Evolutionary conservation across 2,329 filamentous ascomycete species (phyloP).

Genomic region (Xylariaceae sp.): DNA sequence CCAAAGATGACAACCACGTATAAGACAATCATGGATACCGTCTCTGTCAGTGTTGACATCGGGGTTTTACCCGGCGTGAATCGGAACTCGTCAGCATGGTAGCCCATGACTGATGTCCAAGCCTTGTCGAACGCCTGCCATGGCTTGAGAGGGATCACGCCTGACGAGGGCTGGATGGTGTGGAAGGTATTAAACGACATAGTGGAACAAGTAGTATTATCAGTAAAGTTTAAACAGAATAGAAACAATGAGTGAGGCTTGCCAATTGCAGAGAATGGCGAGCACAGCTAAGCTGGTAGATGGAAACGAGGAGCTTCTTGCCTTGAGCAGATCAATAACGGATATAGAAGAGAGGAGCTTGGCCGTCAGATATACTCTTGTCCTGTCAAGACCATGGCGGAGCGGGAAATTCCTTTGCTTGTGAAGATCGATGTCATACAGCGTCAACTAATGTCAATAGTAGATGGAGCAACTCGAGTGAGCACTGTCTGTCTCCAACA

Average conservation of each 20-base stretch:
- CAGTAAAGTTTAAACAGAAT: neutral
- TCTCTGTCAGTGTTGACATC: constrained; percentile 83
- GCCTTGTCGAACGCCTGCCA: constrained; percentile 91
- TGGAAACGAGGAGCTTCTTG: neutral
- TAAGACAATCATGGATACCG: constrained; percentile 70
- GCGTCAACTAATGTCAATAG: neutral
- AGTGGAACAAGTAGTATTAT: neutral
- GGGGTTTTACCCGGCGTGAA: constrained; percentile 78
- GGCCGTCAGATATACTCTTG: too few species aligned
- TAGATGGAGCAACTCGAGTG: neutral
- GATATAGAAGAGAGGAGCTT: too few species aligned
- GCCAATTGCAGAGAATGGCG: neutral
- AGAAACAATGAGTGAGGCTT: neutral
- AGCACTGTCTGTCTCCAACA: neutral
- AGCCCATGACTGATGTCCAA: constrained; percentile 72
- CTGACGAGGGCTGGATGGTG: constrained; percentile 9
- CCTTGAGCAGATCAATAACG: too few species aligned
- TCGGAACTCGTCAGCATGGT: constrained; percentile 77
- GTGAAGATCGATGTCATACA: neutral
- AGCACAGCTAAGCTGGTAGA: neutral
- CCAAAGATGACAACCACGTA: constrained; percentile 94
- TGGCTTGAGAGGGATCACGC: constrained; percentile 68
- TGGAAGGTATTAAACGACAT: constrained; percentile 11
- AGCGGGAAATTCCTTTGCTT: neutral
- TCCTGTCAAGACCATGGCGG: neutral